Base-by-base conservation (phyloP, 2,329 filamentous ascomycete species). In the Paramyrothecium roridum region DNA sequence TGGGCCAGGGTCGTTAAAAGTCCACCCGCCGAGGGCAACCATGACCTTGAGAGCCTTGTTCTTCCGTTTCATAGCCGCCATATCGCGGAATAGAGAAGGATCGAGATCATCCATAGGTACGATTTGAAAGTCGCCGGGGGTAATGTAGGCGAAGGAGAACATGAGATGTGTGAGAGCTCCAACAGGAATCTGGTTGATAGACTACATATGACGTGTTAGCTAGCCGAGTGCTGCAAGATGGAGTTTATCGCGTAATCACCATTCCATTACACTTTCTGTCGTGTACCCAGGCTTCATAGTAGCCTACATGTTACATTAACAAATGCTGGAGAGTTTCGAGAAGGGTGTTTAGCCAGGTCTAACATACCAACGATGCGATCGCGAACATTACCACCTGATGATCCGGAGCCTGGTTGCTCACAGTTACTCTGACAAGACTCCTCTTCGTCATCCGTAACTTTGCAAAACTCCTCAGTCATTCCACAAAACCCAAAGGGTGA, bases 21-120 rank as follows among this genome's bases (percentile, higher is more conserved):
- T 65, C 73, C 74, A 79, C 0, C 77, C 77, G 1, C 76, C 76
- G 8, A 80, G 19, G 1, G 70, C 59, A 13, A 79, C 58, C 22
- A 66, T 63, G 0, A 67, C 63, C 54, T 75, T 65, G 0, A 76
- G 61, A 2, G 54, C 58, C 0, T 57, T 40, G 46, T 66, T 65
- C 8, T 53, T 51, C 7, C 51, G 20, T 58, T 76, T 74, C 2
- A 75, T 26, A 1, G 52, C 54, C 0, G 68, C 68, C 10, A 76
- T 62, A 2, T 70, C 51, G 0, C 40, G 19, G 17, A 50, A 62
- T 68, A 1, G 67, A 50, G 0, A 22, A 13, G 0, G 26, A 16
- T 1, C 55, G 0, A 63, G 46, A 3, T 50, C 53, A 20, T 68
- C 65, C 64, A 73, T 73, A 2, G 60, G 52, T 0, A 56, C 54